Conservation (phyloP, 148 eudicot species). For the Heliamphora exappendiculata region DNA sequence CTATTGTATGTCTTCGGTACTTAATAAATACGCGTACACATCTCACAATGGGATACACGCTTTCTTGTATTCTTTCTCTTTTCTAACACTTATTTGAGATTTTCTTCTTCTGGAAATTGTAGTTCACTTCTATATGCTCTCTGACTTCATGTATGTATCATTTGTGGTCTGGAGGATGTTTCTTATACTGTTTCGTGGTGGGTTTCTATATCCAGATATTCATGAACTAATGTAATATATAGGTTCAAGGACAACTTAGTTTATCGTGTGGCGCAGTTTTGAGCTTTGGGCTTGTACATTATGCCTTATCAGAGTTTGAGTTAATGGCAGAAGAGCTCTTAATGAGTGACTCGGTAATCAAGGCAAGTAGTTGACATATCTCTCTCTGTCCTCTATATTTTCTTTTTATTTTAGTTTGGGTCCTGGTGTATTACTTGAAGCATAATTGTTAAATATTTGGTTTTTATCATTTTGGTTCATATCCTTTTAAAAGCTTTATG, state of each 20-base stretch:
- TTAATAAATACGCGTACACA: too few relatives aligned
- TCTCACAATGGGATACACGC: too few relatives aligned
- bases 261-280: constrained; percentile 66
- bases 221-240: constrained; percentile 11
- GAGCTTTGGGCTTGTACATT: constrained; percentile 83
- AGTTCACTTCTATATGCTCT: not conserved
- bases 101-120: not conserved
- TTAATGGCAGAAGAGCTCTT: constrained; percentile 89
- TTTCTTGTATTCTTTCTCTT: too few relatives aligned
- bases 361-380: constrained; percentile 44
- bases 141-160: not conserved
- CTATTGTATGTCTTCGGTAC: too few relatives aligned
- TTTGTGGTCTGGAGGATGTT: not conserved
- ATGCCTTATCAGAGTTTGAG: constrained; percentile 77
- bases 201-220: constrained; percentile 3
- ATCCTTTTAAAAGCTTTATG: not conserved
- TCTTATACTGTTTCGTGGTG: not conserved
- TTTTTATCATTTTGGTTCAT: not conserved
- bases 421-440: not conserved
- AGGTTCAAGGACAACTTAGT: constrained; percentile 94
- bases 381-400: constrained; percentile 9
- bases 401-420: not conserved
- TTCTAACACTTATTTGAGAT: too few relatives aligned
- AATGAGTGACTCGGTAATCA: constrained; percentile 82
- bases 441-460: not conserved